Base-by-base conservation (phyloP, 2,329 filamentous ascomycete genomes). In the Venturia nashicola region DNA sequence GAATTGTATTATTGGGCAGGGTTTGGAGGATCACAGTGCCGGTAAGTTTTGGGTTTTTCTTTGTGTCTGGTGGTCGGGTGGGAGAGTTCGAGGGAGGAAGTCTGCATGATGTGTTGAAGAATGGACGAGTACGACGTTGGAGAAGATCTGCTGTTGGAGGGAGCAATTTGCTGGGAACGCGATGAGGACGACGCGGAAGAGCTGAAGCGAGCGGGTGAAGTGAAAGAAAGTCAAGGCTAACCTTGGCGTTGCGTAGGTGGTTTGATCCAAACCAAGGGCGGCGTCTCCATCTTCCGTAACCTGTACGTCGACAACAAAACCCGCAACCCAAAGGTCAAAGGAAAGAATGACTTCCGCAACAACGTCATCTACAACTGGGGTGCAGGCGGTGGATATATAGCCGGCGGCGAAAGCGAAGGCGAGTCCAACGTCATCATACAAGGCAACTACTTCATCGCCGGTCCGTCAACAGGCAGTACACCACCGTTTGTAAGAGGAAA, bases 221-320 rank as follows among this genome's bases (percentile, higher is more conserved):
- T 5, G 9, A 23, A 14, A 4, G 11, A 14, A 5, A 27, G 12
- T 20, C 8, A 3, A 51, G 27, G 20, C 46, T 51, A 16, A 51
- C 3, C 20, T 51, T 12, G 20, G 27, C 16, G 2, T 27, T 9
- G 12, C 12, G 27, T 20, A 51, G 46, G 46, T 27, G 79, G 80
- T 1, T 69, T 82, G 20, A 80, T 82, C 69, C 77, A 82, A 70
- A 80, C 79, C 1, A 72, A 79, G 32, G 77, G 77, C 9, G 79
- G 80, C 12, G 71, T 82, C 42, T 79, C 77, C 18, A 74, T 82
- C 5, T 82, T 83, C 70, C 74, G 81, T 4, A 83, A 83, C 67
- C 69, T 84, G 40, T 84, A 82, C 69, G 79, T 83, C 63, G 80
- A 83, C 66, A 83, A 82, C 67, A 82, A 84, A 69, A 84, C 80